phyloP scores from a whole-genome alignment of 1,284 basidiomycete species.

The Ustilago xerochloae region DNA sequence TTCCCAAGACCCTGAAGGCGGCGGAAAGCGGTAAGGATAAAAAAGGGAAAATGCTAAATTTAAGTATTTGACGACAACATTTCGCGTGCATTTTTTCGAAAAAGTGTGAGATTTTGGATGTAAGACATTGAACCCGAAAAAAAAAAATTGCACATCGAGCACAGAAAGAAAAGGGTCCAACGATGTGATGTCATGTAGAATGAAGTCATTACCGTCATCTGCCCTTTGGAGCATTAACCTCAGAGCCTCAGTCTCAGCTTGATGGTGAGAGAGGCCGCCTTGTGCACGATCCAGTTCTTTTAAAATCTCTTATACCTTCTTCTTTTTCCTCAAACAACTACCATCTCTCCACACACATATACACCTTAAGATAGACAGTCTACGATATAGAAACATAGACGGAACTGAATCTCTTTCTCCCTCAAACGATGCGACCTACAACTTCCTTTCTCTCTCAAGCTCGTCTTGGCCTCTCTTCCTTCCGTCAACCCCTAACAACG shows the following conservation, averaged over 20 bases:
- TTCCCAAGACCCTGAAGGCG: constrained; percentile 8
- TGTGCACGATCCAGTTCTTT: no score
- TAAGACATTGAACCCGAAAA: no score
- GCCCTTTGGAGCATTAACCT: no score
- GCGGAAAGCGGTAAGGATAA: not conserved
- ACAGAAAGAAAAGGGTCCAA: not conserved
- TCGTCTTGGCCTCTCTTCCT: not conserved
- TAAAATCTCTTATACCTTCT: no score
- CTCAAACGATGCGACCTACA: not conserved
- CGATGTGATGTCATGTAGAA: constrained; percentile 1
- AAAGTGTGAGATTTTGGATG: no score
- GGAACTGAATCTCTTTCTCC: not conserved
- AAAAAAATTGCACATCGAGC: not conserved
- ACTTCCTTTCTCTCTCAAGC: not conserved
- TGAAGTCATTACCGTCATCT: constrained; percentile 9
- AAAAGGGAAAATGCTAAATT: not conserved
- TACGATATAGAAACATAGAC: not conserved
- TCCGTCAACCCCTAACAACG: not conserved
- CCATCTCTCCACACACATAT: not conserved
- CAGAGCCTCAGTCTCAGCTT: no score
- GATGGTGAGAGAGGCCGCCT: no score
- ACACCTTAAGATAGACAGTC: not conserved
- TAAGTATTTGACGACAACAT: no score
- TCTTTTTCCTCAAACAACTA: no score
- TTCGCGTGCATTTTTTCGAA: no score